Base-by-base conservation (phyloP, 768 basidiomycete genomes). In the Boletus huronensis region DNA sequence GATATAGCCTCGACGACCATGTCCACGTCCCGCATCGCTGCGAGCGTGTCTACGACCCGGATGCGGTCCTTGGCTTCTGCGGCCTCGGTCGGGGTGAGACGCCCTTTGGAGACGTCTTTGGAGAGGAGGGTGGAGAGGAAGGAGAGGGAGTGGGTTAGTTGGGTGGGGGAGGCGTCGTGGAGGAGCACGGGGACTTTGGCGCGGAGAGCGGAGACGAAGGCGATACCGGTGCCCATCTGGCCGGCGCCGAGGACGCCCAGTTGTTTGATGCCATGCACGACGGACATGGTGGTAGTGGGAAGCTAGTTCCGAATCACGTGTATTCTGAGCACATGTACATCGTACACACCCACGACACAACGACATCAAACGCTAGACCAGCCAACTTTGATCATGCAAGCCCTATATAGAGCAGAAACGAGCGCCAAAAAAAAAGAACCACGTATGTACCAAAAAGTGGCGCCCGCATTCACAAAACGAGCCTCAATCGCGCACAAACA, bases 1-100 rank as follows among this genome's bases (percentile, higher is more conserved):
- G 93, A 90, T 0, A 90, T 93, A 0, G 95, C 96, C 86, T 98
- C 95, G 45, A 98, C 77, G 41, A 93, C 90, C 82, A 98, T 86
- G 65, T 96, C 93, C 8, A 85, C 88, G 65, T 94, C 93, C 45
- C 84, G 76, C 60, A 93, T 63, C 2, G 77, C 84, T 41, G 76
- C 73, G 23, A 91, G 60, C 3, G 79, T 82, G n/a, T 78, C 76
- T 4, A 90, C 80, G 10, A 85, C 75, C 9, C 67, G 75, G 23
- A 98, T 75, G 42, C 88, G 77, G 19, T 80, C 84, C 51, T 81
- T 75, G 1, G 90, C 88, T 49, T 87, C 88, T 42, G 87, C 84
- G 0, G 90, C 89, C 10, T 90, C 82, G 29, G 82, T 79, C 32
- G 77, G 70, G 1, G 82, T 79, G 10, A 97, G 75, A 40, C 84